phyloP scores from a whole-genome alignment of 176 grass and related monocot genomes.

The Oryza meyeriana region DNA sequence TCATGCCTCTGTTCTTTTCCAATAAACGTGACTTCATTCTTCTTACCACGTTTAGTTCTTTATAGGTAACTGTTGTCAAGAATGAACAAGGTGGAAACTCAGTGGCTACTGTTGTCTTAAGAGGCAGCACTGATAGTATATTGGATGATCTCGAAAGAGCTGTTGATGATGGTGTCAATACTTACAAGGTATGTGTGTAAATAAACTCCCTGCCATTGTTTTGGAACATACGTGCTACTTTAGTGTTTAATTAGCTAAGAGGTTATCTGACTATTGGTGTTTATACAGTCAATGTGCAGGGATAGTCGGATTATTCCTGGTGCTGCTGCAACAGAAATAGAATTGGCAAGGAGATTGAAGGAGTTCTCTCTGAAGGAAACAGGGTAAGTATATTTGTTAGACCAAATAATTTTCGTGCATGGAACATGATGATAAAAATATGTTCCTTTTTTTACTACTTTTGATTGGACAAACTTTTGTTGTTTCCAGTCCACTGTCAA shows the following conservation, averaged over 20 bases:
- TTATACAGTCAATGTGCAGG: constrained; percentile 85
- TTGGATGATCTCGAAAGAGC: constrained; percentile 96
- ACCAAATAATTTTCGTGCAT: neutral
- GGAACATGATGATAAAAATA: neutral
- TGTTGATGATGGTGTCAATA: constrained; percentile 95
- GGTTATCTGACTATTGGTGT: constrained; percentile 5
- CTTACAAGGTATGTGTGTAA: constrained; percentile 65
- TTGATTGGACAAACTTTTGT: neutral
- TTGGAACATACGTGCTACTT: neutral
- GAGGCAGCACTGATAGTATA: constrained; percentile 94
- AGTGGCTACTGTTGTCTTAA: constrained; percentile 78
- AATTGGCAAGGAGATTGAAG: constrained; percentile 81
- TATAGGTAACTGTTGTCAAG: constrained; percentile 80
- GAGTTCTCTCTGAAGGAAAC: constrained; percentile 93
- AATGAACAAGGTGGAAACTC: constrained; percentile 83
- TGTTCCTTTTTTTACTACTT: neutral
- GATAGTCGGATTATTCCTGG: constrained; percentile 88
- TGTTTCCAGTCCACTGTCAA: neutral
- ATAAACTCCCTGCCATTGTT: neutral
- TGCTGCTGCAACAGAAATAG: constrained; percentile 88
- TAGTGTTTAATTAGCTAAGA: neutral
- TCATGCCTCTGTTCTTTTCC: neutral
- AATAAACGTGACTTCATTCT: neutral
- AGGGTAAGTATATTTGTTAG: constrained; percentile 53
- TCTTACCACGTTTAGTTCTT: neutral